Conservation (phyloP, 2,329 filamentous ascomycete species). For the Stemphylium beticola region DNA sequence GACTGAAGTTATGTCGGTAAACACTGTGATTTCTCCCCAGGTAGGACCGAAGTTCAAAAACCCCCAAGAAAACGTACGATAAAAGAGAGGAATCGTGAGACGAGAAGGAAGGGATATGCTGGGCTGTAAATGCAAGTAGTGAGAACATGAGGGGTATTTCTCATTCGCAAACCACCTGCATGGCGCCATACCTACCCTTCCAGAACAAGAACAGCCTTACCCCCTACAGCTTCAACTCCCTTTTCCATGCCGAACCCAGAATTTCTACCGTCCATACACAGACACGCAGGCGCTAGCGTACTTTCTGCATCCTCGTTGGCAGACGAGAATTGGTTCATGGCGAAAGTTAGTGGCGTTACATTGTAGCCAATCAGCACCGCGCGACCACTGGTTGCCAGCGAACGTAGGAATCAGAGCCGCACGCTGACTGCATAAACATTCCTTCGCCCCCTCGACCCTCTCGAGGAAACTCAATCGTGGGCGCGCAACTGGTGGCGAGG, state of each 20-base stretch:
- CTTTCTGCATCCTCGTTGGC: not conserved
- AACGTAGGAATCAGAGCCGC: not conserved
- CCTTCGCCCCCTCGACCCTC: too few relatives aligned
- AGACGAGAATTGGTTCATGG: conserved; percentile 6
- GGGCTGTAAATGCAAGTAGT: not conserved
- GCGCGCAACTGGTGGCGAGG: too few relatives aligned
- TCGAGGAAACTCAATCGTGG: too few relatives aligned
- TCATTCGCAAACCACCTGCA: not conserved
- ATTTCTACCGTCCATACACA: not conserved
- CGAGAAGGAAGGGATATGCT: conserved; percentile 5
- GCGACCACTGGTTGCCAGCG: not conserved
- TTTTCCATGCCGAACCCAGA: not conserved
- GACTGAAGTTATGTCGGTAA: not conserved
- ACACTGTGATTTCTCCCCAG: not conserved
- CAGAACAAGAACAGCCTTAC: not conserved
- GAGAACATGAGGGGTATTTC: conserved; percentile 8
- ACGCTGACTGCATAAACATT: too few relatives aligned
- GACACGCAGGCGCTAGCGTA: not conserved
- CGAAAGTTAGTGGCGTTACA: conserved; percentile 13
- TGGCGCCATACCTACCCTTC: not conserved
- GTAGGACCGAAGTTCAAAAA: not conserved
- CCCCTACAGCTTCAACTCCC: not conserved
- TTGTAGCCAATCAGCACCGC: not conserved
- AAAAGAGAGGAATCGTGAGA: not conserved
- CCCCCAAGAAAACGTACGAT: not conserved